Conservation (phyloP, 1,139 yeast species). For the Meyerozyma sp. region DNA sequence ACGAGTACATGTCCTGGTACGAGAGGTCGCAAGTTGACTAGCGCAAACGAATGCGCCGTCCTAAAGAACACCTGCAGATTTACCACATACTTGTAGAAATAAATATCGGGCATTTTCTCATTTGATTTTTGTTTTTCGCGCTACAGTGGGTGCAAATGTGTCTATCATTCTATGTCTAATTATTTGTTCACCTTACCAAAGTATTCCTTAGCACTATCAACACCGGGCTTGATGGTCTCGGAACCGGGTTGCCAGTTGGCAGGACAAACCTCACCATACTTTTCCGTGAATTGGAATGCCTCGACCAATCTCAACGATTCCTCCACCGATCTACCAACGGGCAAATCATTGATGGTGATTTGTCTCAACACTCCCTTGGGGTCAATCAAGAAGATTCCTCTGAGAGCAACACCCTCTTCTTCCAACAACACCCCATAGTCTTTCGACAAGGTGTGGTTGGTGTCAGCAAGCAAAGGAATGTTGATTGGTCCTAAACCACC, state of each 20-base stretch:
- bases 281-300: conserved; percentile 98
- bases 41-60: conserved; percentile 62
- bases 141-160: not conserved
- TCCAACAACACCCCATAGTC: conserved; percentile 97
- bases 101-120: conserved; percentile 17
- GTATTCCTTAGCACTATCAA: conserved; percentile 77
- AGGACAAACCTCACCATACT: conserved; percentile 97
- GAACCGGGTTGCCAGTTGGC: conserved; percentile 99
- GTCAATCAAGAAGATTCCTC: conserved; percentile 97
- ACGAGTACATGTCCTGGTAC: conserved; percentile 87
- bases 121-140: no score
- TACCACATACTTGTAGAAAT: conserved; percentile 54
- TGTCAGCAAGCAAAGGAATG: conserved; percentile 93
- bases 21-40: conserved; percentile 85
- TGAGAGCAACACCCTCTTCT: conserved; percentile 93
- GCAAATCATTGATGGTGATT: conserved; percentile 94
- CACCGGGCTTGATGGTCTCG: conserved; percentile 89
- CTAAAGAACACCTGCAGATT: conserved; percentile 58
- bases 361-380: conserved; percentile 94
- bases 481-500: conserved; percentile 97
- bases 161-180: not conserved
- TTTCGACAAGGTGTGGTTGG: conserved; percentile 88
- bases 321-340: conserved; percentile 98
- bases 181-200: conserved; percentile 52
- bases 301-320: conserved; percentile 96